These are phyloP conservation scores for Medakamo hakoo DNA, from an alignment of 139 green algal species.

Conservation along the genomic window DNA sequence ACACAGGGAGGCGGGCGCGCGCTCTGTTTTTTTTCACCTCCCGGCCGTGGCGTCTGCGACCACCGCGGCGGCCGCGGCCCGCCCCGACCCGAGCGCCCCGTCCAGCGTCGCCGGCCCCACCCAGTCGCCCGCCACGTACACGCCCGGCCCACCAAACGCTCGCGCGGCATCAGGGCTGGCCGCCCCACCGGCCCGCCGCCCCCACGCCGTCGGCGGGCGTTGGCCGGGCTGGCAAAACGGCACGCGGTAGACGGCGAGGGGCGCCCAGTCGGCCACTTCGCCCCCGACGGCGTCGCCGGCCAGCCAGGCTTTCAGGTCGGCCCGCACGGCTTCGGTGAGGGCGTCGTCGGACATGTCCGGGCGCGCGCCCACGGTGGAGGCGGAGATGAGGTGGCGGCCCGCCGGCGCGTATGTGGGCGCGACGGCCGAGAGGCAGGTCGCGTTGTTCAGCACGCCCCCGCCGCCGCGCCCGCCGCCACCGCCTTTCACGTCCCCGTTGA, in stretches of 20 bases:
- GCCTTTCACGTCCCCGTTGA: slow-evolving; percentile 23
- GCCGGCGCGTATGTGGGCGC: slow-evolving; percentile 66
- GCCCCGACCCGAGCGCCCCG: slow-evolving; percentile 54
- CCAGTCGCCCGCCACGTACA: slow-evolving; percentile 84
- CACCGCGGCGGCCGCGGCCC: slow-evolving; percentile 61
- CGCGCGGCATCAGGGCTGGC: too few relatives aligned
- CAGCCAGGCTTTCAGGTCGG: slow-evolving; percentile 75
- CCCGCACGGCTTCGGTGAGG: slow-evolving; percentile 40
- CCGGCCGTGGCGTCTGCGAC: too few relatives aligned
- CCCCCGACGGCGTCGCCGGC: slow-evolving; percentile 15
- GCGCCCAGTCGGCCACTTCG: slow-evolving; percentile 50
- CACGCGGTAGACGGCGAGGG: slow-evolving; percentile 85
- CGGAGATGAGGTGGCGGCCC: slow-evolving; percentile 73
- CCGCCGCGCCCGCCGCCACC: slow-evolving; percentile 10
- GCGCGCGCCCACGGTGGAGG: slow-evolving; percentile 69
- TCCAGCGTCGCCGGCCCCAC: slow-evolving; percentile 76
- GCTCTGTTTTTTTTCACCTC: too few relatives aligned
- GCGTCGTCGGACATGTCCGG: slow-evolving; percentile 49
- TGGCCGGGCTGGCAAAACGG: slow-evolving; percentile 84
- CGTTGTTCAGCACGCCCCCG: slow-evolving; percentile 79
- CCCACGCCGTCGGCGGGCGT: slow-evolving; percentile 62
- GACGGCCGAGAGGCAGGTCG: slow-evolving; percentile 83
- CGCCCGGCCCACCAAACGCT: too few relatives aligned
- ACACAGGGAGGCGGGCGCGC: too few relatives aligned
- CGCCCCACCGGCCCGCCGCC: slow-evolving; percentile 40